Evolutionary conservation across 805 yeast species (phyloP).

Genomic region (Hanseniaspora clermontiae): DNA sequence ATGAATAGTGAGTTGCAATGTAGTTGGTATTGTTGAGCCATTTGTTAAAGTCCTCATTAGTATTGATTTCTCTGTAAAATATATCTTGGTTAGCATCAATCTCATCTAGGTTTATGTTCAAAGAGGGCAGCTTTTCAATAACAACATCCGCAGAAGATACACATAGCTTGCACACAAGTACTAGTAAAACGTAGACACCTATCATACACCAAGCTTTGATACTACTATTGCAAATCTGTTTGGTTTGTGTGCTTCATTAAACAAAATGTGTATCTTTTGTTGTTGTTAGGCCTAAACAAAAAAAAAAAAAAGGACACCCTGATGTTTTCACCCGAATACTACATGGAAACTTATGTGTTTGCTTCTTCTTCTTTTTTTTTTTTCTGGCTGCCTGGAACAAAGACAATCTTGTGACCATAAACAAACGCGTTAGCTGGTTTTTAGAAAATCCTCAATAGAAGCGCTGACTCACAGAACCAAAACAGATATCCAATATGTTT

Average conservation of each 20-base stretch:
- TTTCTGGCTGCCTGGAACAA: not conserved
- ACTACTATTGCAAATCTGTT: too few species aligned
- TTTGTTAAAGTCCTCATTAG: not conserved
- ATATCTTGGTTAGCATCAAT: not conserved
- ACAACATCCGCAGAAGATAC: not conserved
- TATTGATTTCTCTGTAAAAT: not conserved
- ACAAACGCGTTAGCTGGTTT: not conserved
- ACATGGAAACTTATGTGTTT: too few species aligned
- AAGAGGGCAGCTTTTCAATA: not conserved
- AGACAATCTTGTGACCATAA: not conserved
- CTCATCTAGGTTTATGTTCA: not conserved
- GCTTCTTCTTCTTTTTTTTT: too few species aligned
- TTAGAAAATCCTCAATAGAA: not conserved
- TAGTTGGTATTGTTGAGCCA: constrained; percentile 10
- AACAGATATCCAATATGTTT: not conserved
- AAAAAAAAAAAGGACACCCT: too few species aligned
- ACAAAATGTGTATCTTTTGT: too few species aligned
- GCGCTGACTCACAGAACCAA: too few species aligned
- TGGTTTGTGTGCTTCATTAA: too few species aligned
- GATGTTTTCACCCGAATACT: not conserved
- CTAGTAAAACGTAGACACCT: not conserved
- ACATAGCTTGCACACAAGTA: not conserved
- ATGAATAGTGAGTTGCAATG: not conserved
- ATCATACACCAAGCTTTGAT: not conserved
- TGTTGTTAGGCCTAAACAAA: too few species aligned